Percentiles rank a stretch among this genome's conserved stretches.
Conservation (phyloP, 495 filamentous ascomycete genomes). For the Trichoderma virens region DNA sequence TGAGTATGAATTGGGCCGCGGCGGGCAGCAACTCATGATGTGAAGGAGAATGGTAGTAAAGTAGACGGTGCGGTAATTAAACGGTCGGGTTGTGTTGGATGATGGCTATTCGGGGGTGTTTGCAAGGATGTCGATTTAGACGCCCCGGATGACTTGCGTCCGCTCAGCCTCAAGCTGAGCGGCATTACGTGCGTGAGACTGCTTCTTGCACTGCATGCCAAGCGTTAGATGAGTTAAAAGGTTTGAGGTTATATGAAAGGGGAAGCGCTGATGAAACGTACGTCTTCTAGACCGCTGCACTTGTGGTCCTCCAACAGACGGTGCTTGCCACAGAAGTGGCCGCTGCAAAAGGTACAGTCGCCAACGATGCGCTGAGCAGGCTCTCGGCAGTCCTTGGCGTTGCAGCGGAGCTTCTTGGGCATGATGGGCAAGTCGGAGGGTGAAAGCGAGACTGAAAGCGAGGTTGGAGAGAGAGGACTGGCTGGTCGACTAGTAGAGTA, state of each 20-base stretch:
- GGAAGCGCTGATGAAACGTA: conserved; percentile 33
- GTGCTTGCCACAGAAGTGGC: conserved; percentile 91
- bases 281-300: conserved; percentile 87
- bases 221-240: too few species aligned
- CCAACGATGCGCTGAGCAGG: conserved; percentile 86
- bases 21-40: not conserved
- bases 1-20: not conserved
- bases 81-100: not conserved
- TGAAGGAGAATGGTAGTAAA: not conserved
- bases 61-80: not conserved
- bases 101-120: not conserved
- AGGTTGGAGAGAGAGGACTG: not conserved
- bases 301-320: conserved; percentile 87
- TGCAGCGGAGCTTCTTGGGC: conserved; percentile 79
- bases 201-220: conserved; percentile 74
- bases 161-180: conserved; percentile 86
- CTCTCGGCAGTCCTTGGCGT: conserved; percentile 79
- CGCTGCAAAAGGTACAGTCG: conserved; percentile 90
- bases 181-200: conserved; percentile 83
- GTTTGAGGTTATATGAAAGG: conserved; percentile 3
- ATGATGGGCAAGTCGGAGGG: conserved; percentile 35
- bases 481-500: not conserved
- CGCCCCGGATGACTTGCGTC: conserved; percentile 52
- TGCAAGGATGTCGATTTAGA: conserved; percentile 21
- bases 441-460: not conserved